Conservation (phyloP, 495 filamentous ascomycete genomes). For the Hypoxylon subgilvum region DNA sequence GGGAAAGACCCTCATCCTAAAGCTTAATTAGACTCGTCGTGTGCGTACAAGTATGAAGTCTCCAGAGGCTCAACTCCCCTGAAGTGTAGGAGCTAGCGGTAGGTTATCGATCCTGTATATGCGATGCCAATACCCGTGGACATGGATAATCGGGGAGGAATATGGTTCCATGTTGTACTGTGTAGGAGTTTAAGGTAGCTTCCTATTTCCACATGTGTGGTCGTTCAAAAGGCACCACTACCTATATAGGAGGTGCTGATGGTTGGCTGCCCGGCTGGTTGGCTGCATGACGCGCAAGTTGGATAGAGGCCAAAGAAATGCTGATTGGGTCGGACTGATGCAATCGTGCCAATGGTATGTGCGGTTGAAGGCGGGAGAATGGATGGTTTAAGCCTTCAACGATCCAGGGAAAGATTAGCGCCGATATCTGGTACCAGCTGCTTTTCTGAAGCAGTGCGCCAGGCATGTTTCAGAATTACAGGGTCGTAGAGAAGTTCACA, state of each 20-base stretch:
- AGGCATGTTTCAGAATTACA: conserved; percentile 44
- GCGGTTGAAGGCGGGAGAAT: conserved; percentile 15
- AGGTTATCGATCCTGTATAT: conserved; percentile 14
- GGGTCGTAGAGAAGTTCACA: conserved; percentile 29
- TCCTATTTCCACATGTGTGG: conserved; percentile 8
- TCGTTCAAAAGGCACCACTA: not conserved
- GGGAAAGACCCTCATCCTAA: too few relatives aligned
- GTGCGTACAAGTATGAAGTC: too few relatives aligned
- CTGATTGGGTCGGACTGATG: conserved; percentile 24
- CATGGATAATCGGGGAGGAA: conserved; percentile 24
- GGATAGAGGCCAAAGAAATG: conserved; percentile 2
- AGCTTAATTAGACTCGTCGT: too few relatives aligned
- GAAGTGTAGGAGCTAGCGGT: too few relatives aligned
- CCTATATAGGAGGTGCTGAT: not conserved
- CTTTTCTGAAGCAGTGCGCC: conserved; percentile 44
- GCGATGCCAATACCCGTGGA: conserved; percentile 7
- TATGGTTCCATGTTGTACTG: conserved; percentile 12
- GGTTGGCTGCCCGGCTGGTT: too few relatives aligned
- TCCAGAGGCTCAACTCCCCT: too few relatives aligned
- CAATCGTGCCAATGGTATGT: conserved; percentile 7
- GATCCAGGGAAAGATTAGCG: conserved; percentile 36
- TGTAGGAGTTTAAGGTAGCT: not conserved
- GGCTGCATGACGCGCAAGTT: conserved; percentile 17
- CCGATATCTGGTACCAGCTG: conserved; percentile 34
- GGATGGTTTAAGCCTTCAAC: conserved; percentile 24